Conservation (phyloP, 305 asterid genomes). For the Plantago lanceolata region DNA sequence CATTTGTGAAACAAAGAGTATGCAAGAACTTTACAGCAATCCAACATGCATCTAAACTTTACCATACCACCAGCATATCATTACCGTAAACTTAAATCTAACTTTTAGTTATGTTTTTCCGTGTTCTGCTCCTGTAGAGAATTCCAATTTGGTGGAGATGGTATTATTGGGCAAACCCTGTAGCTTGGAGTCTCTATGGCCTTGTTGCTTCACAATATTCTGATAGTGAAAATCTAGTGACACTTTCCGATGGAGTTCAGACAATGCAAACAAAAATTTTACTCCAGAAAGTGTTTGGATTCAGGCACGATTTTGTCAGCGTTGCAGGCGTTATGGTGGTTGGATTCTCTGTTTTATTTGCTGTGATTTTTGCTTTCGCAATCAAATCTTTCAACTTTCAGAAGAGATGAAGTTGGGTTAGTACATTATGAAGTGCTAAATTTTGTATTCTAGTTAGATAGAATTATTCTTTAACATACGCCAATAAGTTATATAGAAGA, state of each 20-base stretch:
- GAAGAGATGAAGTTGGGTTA: conserved; percentile 46
- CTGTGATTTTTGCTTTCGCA: conserved; percentile 73
- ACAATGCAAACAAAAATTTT: conserved; percentile 41
- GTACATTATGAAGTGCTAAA: background rate
- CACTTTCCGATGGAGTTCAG: conserved; percentile 60
- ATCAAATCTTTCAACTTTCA: conserved; percentile 80
- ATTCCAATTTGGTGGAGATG: conserved; percentile 99
- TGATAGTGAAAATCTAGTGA: conserved; percentile 48
- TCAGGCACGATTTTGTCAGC: conserved; percentile 62
- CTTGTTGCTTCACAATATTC: conserved; percentile 76
- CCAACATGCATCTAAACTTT: background rate
- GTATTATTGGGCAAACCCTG: conserved; percentile 97
- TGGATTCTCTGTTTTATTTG: conserved; percentile 62
- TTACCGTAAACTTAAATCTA: background rate
- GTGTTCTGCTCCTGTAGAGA: conserved; percentile 43
- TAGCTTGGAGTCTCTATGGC: conserved; percentile 91
- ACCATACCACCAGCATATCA: too few relatives aligned
- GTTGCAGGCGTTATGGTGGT: conserved; percentile 73
- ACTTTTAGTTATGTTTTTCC: background rate
- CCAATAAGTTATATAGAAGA: conserved; percentile 2
- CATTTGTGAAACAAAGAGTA: background rate
- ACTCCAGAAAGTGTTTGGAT: conserved; percentile 63
- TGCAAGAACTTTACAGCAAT: background rate
- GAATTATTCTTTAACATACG: conserved; percentile 3
- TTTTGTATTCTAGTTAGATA: conserved; percentile 10